Percentiles rank a stretch among this genome's conserved stretches.
Conservation (phyloP, 1,284 basidiomycete species). For the Ganoderma lucidum region DNA sequence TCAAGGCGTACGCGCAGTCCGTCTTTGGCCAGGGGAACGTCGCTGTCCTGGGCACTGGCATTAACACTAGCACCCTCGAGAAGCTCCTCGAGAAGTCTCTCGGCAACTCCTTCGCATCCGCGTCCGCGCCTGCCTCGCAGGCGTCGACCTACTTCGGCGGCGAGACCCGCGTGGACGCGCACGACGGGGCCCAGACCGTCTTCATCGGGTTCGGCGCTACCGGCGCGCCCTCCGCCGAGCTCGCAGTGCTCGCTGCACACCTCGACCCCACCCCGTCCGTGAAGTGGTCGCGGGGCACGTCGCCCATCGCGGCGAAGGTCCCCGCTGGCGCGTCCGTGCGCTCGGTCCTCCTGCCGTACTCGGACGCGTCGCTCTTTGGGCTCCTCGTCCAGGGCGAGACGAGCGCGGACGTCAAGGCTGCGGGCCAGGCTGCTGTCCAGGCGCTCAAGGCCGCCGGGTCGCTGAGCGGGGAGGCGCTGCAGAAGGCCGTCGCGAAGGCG, state of each 20-base stretch:
- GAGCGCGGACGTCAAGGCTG: constrained; percentile 66
- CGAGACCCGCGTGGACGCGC: constrained; percentile 75
- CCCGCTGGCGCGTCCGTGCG: constrained; percentile 67
- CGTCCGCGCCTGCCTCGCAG: constrained; percentile 47
- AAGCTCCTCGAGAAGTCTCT: constrained; percentile 80
- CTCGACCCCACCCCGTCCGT: constrained; percentile 77
- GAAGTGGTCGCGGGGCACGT: constrained; percentile 85
- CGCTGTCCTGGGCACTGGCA: constrained; percentile 87
- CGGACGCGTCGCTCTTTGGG: constrained; percentile 89
- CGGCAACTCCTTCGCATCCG: constrained; percentile 50
- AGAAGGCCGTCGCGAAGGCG: constrained; percentile 86
- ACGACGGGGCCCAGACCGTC: constrained; percentile 74
- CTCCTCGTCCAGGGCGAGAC: constrained; percentile 75
- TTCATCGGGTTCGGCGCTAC: constrained; percentile 85
- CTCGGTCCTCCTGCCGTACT: constrained; percentile 85
- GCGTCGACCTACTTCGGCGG: constrained; percentile 84
- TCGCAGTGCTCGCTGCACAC: constrained; percentile 81
- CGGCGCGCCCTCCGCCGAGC: constrained; percentile 69
- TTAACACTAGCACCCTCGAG: constrained; percentile 74
- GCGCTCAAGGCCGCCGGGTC: constrained; percentile 70
- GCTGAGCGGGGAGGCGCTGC: constrained; percentile 76
- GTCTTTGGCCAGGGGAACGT: constrained; percentile 84
- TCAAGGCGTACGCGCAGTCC: constrained; percentile 76
- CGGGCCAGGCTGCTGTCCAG: constrained; percentile 70
- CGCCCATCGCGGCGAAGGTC: constrained; percentile 67